phyloP scores from a whole-genome alignment of 306 rosid species.

The Senna tora region DNA sequence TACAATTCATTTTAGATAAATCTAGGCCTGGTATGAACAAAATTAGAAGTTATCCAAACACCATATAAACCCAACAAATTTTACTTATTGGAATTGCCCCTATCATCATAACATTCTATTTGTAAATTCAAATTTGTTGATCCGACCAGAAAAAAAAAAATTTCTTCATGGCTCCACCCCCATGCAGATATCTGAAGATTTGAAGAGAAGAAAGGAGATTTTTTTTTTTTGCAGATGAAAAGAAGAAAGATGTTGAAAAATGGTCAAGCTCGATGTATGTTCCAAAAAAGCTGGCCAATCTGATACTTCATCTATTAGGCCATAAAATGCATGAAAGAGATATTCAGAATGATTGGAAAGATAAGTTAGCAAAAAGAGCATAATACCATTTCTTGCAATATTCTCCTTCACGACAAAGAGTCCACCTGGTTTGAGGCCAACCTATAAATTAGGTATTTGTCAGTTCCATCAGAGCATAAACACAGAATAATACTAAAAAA shows the following conservation, averaged over 20 bases:
- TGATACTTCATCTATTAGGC: conserved; percentile 1
- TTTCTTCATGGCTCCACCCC: neutral
- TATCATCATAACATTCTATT: conserved; percentile 13
- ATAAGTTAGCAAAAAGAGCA: conserved; percentile 25
- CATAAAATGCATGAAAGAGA: conserved; percentile 35
- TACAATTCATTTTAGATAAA: conserved; percentile 3
- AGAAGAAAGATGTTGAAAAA: neutral
- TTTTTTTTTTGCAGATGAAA: too few relatives aligned
- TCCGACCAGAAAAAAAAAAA: neutral
- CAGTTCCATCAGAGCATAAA: conserved; percentile 35
- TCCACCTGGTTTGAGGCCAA: conserved; percentile 89
- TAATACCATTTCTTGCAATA: conserved; percentile 76
- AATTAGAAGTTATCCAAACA: neutral
- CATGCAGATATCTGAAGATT: conserved; percentile 23
- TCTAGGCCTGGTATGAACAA: conserved; percentile 16
- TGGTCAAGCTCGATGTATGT: conserved; percentile 12
- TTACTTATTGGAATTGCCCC: conserved; percentile 1
- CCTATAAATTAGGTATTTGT: conserved; percentile 53
- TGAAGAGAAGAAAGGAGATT: conserved; percentile 10
- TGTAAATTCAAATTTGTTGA: conserved; percentile 23
- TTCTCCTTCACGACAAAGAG: conserved; percentile 89
- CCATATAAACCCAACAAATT: neutral
- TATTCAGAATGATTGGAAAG: conserved; percentile 15
- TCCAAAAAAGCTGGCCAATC: conserved; percentile 17
- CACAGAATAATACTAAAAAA: neutral